Evolutionary conservation across 768 basidiomycete genomes (phyloP), one percentile per base, ranked within the genome.

Genomic region (Naganishia antarctica): DNA sequence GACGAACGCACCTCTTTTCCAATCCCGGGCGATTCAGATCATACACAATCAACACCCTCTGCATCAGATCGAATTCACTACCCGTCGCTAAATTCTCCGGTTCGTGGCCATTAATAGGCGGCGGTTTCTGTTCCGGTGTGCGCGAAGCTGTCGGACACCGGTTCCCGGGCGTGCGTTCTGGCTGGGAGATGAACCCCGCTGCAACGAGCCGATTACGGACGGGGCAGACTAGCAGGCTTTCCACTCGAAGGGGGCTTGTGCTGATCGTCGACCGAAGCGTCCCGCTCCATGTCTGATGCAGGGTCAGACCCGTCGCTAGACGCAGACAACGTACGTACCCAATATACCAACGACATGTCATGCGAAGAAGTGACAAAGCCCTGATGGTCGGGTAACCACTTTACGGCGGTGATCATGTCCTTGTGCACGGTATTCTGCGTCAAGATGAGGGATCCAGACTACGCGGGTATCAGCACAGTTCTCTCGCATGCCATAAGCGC

Each of bases 381-480:
- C 23, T 85, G 85, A 34, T 87, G 87, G 74, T 96, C 89, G 21
- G 91, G 88, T 43, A 91, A 80, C 90, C 91, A 97, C 31, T 84
- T 83, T 37, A 97, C 82, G 1, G 90, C 85, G 18, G 89, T 89
- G 60, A 98, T 89, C 1, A 86, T 86, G 65, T 97, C 91, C 43
- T 80, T 79, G 75, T 97, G 91, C 40, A 43, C 68, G 57, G 66
- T 73, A 18, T 57, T 51, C 43, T 64, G 40, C 40, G 51, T 57
- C 50, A 49, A 57, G 53, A 57, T 37, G 21, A 57, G 53, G 13
- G 53, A 37, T 3, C 53, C 53, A 40, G 53, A 57, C 53, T 57
- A 16, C 11, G 16, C 5, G 8, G 1, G 5, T 0, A 11, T 9
- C n/a, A 41, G 34, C 34, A 26, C 32, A 26, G 37, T 9, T 57